phyloP scores from a whole-genome alignment of 2,329 filamentous ascomycete genomes.

The Harringtonia lauricola region DNA sequence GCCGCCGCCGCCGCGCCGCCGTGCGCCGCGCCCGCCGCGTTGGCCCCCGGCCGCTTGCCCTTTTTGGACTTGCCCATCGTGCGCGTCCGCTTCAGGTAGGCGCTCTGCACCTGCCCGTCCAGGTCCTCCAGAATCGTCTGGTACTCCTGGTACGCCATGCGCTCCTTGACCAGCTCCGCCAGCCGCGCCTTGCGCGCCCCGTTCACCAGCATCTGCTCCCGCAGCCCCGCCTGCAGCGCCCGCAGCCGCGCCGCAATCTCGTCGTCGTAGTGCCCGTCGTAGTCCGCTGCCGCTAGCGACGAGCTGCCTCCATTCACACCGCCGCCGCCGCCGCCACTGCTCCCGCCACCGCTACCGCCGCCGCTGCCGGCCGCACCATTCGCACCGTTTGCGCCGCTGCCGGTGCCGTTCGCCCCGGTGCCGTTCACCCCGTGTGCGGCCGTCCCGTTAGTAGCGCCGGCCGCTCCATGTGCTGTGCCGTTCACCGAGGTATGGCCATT shows the following conservation, averaged over 20 bases:
- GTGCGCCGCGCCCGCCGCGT: constrained; percentile 44
- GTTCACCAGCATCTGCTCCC: constrained; percentile 76
- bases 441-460: no score
- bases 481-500: no score
- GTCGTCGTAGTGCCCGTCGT: constrained; percentile 84
- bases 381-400: constrained; percentile 1
- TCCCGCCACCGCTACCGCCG: background rate
- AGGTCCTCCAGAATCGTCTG: constrained; percentile 94
- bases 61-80: constrained; percentile 93
- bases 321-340: constrained; percentile 16
- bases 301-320: background rate
- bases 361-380: no score
- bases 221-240: constrained; percentile 70
- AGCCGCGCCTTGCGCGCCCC: constrained; percentile 82
- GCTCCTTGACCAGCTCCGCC: constrained; percentile 77
- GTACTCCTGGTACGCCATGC: constrained; percentile 95
- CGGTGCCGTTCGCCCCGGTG: constrained; percentile 19
- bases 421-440: no score
- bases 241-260: constrained; percentile 86
- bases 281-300: constrained; percentile 66
- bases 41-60: constrained; percentile 37
- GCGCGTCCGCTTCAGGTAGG: constrained; percentile 89
- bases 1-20: constrained; percentile 17
- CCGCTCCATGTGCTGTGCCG: no score
- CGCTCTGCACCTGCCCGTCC: constrained; percentile 86